Evolutionary conservation across 169 alveolate genomes (phyloP), one percentile per base, ranked within the genome.

Genomic region (Plasmodium sp.): DNA sequence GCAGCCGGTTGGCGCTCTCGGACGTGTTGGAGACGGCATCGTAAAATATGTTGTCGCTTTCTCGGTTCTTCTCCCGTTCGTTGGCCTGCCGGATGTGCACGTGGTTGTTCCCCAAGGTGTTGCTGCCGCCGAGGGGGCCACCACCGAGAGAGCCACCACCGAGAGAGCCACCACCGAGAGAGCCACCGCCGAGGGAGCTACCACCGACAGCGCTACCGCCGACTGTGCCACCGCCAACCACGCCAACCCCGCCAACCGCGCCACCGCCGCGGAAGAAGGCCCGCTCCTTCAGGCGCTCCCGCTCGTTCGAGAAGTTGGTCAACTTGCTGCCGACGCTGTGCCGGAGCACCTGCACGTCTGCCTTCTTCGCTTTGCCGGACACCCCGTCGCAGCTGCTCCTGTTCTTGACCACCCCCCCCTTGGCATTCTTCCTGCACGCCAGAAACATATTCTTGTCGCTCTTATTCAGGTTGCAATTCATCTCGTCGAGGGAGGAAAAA

Each of bases 401-500:
- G n/a, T 34, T 80, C 54, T 80, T 88, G 12, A 88, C 6, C 22
- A 56, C 72, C 18, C 36, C 54, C 45, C 75, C 82, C 62, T 67
- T 88, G 2, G n/a, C 14, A 36, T 48, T 80, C 73, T 80, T 88
- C 33, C 54, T 79, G 77, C 39, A 27, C 2, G 27, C 14, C 72
- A 58, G 7, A 43, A 88, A 80, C 34, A 88, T 34, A 31, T 33
- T 56, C 27, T 88, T 88, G 5, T 88, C 81, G 71, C 39, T 80
- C 43, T 80, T 88, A 12, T 88, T 88, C 12, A 88, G 83, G 58
- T 34, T 80, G 39, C 83, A 77, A 71, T 88, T 88, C 94, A 88
- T 88, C 16, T 88, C 94, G 27, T 88, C 94, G 6, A 88, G 75
- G 10, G 94, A 88, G 2, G 94, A 88, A 36, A 88, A 88, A 80